Evolutionary conservation across 352 stramenopile species (phyloP).

Genomic region (Aphanomyces stellatus): DNA sequence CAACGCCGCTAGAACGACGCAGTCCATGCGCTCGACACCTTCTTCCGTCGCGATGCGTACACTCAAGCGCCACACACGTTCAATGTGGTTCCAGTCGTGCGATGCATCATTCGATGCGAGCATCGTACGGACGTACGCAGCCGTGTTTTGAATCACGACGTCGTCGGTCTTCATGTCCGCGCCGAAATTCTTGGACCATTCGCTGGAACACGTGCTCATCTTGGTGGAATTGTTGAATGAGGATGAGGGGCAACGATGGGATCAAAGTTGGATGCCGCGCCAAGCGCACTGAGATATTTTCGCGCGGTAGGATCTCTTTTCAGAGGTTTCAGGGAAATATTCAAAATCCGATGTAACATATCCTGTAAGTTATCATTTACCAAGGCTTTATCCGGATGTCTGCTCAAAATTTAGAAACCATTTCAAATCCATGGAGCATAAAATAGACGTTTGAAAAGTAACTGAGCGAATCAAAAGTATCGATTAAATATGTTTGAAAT

Average conservation of each 20-base stretch:
- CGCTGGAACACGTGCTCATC: background rate
- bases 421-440: background rate
- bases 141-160: slow-evolving; percentile 51
- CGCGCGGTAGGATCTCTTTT: too few relatives aligned
- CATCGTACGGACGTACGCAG: slow-evolving; percentile 61
- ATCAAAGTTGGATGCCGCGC: too few relatives aligned
- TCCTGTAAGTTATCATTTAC: too few relatives aligned
- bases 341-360: too few relatives aligned
- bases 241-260: too few relatives aligned
- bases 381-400: too few relatives aligned
- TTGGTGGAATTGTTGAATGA: background rate
- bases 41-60: slow-evolving; percentile 64
- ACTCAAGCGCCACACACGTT: slow-evolving; percentile 76
- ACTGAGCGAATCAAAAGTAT: background rate
- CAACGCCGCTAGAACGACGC: slow-evolving; percentile 76
- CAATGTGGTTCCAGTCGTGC: slow-evolving; percentile 83
- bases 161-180: slow-evolving; percentile 6
- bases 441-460: background rate
- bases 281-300: too few relatives aligned
- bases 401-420: background rate
- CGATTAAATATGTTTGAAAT: background rate
- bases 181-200: background rate
- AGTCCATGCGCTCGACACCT: slow-evolving; percentile 53
- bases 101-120: slow-evolving; percentile 72
- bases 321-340: too few relatives aligned